Conservation (phyloP, 1,284 basidiomycete species). For the Xanthoconium separans region DNA sequence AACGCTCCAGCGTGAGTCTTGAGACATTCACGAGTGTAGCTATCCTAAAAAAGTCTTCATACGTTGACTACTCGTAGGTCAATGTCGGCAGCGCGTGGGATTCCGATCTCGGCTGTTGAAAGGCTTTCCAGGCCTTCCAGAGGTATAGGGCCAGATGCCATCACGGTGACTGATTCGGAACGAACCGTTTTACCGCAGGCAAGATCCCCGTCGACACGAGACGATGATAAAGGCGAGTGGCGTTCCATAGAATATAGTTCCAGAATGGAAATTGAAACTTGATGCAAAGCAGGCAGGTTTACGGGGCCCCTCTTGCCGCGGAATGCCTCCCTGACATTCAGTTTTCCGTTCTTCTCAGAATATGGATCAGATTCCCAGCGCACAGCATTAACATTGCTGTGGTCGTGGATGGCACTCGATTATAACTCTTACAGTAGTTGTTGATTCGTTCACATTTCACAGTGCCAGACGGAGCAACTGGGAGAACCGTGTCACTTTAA, state of each 20-base stretch:
- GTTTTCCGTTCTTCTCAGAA: slow-evolving; percentile 8
- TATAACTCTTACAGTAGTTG: not conserved
- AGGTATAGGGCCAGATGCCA: slow-evolving; percentile 8
- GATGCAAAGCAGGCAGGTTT: not conserved
- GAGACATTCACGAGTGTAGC: not conserved
- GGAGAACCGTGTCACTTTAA: not conserved
- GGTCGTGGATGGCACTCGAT: not conserved
- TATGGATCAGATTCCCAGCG: slow-evolving; percentile 3
- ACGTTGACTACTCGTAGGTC: not conserved
- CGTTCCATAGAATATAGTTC: slow-evolving; percentile 11
- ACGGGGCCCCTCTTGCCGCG: slow-evolving; percentile 11
- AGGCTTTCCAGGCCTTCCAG: not conserved
- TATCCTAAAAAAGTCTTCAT: slow-evolving; percentile 2
- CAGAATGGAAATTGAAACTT: slow-evolving; percentile 16
- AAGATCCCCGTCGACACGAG: slow-evolving; percentile 16
- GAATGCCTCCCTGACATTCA: slow-evolving; percentile 5
- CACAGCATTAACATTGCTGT: slow-evolving; percentile 3
- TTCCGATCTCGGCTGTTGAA: slow-evolving; percentile 18
- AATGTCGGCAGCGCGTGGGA: slow-evolving; percentile 28
- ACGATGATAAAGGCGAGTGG: slow-evolving; percentile 23
- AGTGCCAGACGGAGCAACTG: not conserved
- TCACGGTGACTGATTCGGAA: slow-evolving; percentile 14
- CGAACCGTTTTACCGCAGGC: slow-evolving; percentile 3
- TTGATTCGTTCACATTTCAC: not conserved
- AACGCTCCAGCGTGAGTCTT: slow-evolving; percentile 6